Evolutionary conservation across 257 asterid genomes (phyloP).

Genomic region (Thymus quinquecostatus): DNA sequence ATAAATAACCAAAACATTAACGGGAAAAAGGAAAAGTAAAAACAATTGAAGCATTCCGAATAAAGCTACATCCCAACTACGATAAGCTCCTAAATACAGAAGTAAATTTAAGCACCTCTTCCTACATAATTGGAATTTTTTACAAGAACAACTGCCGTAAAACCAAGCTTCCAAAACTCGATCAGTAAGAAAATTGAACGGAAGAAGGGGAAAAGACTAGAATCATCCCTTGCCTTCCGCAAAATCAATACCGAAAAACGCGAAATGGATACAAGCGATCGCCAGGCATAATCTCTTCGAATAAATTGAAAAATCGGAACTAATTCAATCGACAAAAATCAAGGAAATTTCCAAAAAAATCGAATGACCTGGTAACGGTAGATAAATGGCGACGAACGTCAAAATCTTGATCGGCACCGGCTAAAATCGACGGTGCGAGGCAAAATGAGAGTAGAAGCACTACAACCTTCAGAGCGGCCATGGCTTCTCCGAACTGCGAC

Average conservation of each 20-base stretch:
- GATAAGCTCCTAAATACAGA: background rate
- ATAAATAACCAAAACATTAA: background rate
- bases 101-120: background rate
- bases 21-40: background rate
- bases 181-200: background rate
- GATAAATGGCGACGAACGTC: constrained; percentile 84
- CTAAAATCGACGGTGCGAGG: constrained; percentile 7
- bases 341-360: constrained; percentile 1
- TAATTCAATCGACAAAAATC: background rate
- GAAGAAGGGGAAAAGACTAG: background rate
- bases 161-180: background rate
- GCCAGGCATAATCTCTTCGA: background rate
- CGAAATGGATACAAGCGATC: background rate
- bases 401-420: constrained; percentile 50
- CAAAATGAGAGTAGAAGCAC: constrained; percentile 32
- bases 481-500: constrained; percentile 27
- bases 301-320: background rate
- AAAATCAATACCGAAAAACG: constrained; percentile 3
- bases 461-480: constrained; percentile 33
- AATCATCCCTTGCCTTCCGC: background rate
- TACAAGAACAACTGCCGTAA: background rate
- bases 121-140: background rate
- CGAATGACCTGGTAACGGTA: constrained; percentile 68
- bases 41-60: background rate
- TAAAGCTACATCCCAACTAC: background rate